A percentile compares a stretch with the other conserved stretches of the same genome.
phyloP scores from a whole-genome alignment of 345 rosid genomes.

The Euphorbia pulcherrima region DNA sequence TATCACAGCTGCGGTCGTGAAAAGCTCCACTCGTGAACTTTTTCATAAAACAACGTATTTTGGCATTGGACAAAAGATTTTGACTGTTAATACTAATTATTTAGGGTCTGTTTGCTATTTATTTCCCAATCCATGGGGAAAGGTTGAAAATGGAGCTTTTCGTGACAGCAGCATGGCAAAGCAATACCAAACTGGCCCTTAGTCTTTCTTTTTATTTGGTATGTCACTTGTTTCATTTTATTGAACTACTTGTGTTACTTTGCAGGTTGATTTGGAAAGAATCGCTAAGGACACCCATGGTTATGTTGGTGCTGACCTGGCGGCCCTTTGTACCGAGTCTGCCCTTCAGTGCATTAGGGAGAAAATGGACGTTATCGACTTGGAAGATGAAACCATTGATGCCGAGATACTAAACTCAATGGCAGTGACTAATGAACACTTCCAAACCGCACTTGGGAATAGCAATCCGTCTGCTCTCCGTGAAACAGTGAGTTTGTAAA shows the following conservation, averaged over 20 bases:
- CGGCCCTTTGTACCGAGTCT: conserved; percentile 94
- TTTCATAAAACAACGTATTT: no score
- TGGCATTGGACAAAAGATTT: no score
- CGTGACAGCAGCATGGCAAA: no score
- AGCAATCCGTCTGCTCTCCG: conserved; percentile 87
- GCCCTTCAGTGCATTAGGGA: conserved; percentile 98
- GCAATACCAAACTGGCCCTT: no score
- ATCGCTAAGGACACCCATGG: conserved; percentile 91
- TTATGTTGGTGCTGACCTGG: conserved; percentile 97
- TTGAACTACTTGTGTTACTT: not conserved
- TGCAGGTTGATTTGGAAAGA: conserved; percentile 86
- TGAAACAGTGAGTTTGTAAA: conserved; percentile 56
- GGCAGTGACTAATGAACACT: conserved; percentile 94
- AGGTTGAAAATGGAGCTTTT: no score
- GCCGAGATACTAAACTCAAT: conserved; percentile 91
- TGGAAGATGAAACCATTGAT: conserved; percentile 91
- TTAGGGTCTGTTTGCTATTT: no score
- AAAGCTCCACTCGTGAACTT: no score
- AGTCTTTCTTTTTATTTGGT: not conserved
- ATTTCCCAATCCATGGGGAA: no score
- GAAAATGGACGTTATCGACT: conserved; percentile 95
- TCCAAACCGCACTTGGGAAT: conserved; percentile 77
- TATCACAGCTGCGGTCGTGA: no score
- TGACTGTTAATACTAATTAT: no score
- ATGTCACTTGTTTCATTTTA: not conserved